These are phyloP conservation scores for Ophiostoma ulmi DNA, from an alignment of 2,329 filamentous ascomycete species.

Conservation along the genomic window DNA sequence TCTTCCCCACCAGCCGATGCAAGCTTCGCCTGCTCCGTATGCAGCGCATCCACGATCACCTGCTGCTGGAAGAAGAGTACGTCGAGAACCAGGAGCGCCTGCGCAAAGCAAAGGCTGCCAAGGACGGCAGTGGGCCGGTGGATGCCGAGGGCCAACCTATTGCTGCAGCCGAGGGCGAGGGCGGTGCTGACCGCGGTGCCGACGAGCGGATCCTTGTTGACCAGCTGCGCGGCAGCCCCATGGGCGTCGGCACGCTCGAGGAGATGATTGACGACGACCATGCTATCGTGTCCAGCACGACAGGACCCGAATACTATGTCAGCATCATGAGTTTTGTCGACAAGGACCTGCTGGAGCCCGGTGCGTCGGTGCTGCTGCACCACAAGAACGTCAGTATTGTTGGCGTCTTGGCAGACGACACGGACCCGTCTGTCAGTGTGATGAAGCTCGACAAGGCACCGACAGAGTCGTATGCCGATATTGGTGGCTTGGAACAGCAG, in stretches of 20 bases:
- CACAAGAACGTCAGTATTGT: conserved; percentile 98
- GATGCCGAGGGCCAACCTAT: conserved; percentile 61
- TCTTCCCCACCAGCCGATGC: conserved; percentile 94
- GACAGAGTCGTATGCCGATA: conserved; percentile 96
- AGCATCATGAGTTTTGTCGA: conserved; percentile 99
- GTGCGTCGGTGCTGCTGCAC: conserved; percentile 88
- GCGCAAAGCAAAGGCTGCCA: conserved; percentile 81
- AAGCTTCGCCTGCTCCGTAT: conserved; percentile 95
- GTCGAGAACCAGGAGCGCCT: conserved; percentile 98
- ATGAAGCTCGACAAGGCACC: conserved; percentile 99
- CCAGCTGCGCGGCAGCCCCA: conserved; percentile 96
- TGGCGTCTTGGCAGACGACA: conserved; percentile 91
- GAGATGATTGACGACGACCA: conserved; percentile 99
- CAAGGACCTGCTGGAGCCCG: conserved; percentile 94
- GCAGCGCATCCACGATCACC: conserved; percentile 97
- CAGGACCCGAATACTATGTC: conserved; percentile 97
- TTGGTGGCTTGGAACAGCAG: conserved; percentile 89
- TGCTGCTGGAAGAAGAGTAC: conserved; percentile 95
- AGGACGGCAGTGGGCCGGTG: conserved; percentile 60
- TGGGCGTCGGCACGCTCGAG: conserved; percentile 96
- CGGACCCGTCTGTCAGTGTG: conserved; percentile 90
- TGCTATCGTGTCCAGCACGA: conserved; percentile 95
- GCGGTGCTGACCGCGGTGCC: conserved; percentile 66
- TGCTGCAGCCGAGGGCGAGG: conserved; percentile 37
- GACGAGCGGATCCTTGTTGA: conserved; percentile 93